Percentiles rank a stretch among this genome's conserved stretches.
Conservation (phyloP, 768 basidiomycete species). For the Suillus hirtellus region DNA sequence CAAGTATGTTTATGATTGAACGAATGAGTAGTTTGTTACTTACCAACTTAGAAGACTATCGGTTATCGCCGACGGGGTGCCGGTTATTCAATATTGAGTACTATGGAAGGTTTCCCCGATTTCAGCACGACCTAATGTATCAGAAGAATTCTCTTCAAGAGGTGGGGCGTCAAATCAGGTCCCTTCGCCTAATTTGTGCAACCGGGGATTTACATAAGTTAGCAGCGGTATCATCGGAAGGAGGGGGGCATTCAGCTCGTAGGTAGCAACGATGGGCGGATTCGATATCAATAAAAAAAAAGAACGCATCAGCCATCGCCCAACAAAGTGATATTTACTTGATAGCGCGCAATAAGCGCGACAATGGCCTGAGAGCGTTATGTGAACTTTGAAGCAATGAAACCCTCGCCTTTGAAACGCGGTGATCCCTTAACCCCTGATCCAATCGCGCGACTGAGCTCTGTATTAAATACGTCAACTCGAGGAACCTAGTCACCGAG, state of each 20-base stretch:
- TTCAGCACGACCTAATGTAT: neutral
- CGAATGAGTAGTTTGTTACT: conserved; percentile 2
- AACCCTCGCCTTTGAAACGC: conserved; percentile 7
- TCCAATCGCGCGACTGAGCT: too few relatives aligned
- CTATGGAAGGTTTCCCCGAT: neutral
- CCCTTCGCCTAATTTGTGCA: too few relatives aligned
- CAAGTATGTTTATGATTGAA: conserved; percentile 4
- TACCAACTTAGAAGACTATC: conserved; percentile 7
- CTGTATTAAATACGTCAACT: neutral
- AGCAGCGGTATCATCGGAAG: neutral
- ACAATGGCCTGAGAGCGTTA: neutral
- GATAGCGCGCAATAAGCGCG: neutral
- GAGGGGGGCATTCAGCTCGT: neutral
- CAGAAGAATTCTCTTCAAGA: neutral
- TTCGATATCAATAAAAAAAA: conserved; percentile 5
- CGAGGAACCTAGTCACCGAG: neutral
- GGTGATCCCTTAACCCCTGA: neutral
- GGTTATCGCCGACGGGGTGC: conserved; percentile 7
- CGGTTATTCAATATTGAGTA: neutral
- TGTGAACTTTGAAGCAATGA: conserved; percentile 1
- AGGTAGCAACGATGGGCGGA: neutral
- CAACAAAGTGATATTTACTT: conserved; percentile 2
- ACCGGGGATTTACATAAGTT: neutral
- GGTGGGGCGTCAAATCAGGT: too few relatives aligned
- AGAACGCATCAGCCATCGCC: conserved; percentile 3